Percentiles rank a stretch among this genome's conserved stretches.
phyloP scores from a whole-genome alignment of 2,329 filamentous ascomycete species.

The Tolypocladium tropicale region DNA sequence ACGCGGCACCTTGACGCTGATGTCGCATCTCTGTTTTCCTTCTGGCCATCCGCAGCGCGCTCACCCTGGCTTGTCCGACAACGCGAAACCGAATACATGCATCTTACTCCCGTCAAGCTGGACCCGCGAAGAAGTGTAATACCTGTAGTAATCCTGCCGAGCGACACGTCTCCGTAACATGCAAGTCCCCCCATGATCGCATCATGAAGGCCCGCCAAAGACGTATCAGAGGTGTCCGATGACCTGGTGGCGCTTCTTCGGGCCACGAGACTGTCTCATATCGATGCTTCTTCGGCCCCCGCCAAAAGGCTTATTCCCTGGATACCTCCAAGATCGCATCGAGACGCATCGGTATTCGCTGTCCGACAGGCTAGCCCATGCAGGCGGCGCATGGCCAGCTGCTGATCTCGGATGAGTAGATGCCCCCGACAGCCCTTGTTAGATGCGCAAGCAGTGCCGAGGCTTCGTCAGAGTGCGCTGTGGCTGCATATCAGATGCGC shows the following conservation, averaged over 20 bases:
- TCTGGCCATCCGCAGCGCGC: neutral
- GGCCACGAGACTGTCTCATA: neutral
- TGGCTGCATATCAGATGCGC: neutral
- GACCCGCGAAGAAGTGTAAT: fast-evolving
- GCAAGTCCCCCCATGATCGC: neutral
- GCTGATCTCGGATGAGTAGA: no score
- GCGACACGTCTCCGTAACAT: neutral
- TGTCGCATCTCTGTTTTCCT: neutral
- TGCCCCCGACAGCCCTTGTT: no score
- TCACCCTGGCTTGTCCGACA: neutral
- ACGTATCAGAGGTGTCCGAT: neutral
- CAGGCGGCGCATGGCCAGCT: neutral
- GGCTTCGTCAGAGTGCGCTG: neutral
- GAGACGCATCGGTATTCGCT: neutral
- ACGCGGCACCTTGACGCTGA: neutral
- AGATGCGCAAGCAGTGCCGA: neutral
- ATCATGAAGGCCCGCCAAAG: neutral
- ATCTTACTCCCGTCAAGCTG: no score
- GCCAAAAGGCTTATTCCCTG: no score
- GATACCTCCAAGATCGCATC: neutral
- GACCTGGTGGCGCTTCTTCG: neutral
- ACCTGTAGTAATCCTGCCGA: neutral
- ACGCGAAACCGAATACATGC: neutral
- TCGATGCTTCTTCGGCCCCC: neutral
- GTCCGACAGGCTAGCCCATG: neutral